Evolutionary conservation across 306 rosid species (phyloP).

Genomic region (Sphenostylis stenocarpa): DNA sequence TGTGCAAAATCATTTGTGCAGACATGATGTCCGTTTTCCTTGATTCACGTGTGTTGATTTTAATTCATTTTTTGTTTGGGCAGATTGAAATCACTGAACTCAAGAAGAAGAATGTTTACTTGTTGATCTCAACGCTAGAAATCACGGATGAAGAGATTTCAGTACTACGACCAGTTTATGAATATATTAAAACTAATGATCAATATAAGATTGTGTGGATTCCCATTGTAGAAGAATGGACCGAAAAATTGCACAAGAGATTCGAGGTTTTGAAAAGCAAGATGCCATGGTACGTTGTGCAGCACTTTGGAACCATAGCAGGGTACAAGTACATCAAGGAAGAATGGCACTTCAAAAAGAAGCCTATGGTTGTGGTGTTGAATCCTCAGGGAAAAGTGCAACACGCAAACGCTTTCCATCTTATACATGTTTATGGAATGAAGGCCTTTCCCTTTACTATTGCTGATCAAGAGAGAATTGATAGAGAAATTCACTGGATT

Average conservation of each 20-base stretch:
- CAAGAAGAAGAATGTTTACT: slow-evolving; percentile 46
- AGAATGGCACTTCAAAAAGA: slow-evolving; percentile 62
- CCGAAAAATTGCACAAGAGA: slow-evolving; percentile 43
- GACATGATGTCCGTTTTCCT: neutral
- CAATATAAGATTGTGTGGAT: slow-evolving; percentile 66
- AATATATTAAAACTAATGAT: slow-evolving; percentile 29
- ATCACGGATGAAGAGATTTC: slow-evolving; percentile 47
- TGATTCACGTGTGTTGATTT: neutral
- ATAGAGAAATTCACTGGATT: slow-evolving; percentile 33
- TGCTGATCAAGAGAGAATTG: neutral
- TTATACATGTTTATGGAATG: slow-evolving; percentile 52
- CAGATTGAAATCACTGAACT: slow-evolving; percentile 45
- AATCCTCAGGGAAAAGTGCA: slow-evolving; percentile 58
- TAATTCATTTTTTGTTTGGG: neutral
- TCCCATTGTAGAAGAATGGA: slow-evolving; percentile 64
- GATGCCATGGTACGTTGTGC: slow-evolving; percentile 62
- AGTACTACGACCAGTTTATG: slow-evolving; percentile 38
- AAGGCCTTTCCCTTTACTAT: slow-evolving; percentile 52
- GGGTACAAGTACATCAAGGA: slow-evolving; percentile 63
- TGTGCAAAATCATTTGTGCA: no score
- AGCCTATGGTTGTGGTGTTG: slow-evolving; percentile 49
- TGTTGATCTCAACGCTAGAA: slow-evolving; percentile 57
- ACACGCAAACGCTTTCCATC: slow-evolving; percentile 51
- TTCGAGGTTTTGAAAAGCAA: slow-evolving; percentile 45
- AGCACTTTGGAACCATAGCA: slow-evolving; percentile 16